Evolutionary conservation across 169 alveolate genomes (phyloP).

Genomic region (Cryptosporidium sp.): DNA sequence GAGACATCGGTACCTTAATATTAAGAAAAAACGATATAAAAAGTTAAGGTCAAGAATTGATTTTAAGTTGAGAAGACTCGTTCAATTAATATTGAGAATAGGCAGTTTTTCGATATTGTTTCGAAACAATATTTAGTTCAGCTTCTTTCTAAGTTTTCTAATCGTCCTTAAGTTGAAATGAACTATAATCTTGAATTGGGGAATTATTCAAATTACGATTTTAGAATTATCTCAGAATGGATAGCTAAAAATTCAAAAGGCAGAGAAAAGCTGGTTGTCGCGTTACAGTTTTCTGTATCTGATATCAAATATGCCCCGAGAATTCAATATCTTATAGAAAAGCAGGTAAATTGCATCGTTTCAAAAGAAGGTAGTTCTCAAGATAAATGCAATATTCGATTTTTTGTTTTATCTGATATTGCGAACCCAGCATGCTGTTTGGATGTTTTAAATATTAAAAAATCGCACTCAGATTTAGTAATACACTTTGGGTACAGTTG

Average conservation of each 20-base stretch:
- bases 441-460: slow-evolving; percentile 31
- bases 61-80: background rate
- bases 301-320: slow-evolving; percentile 66
- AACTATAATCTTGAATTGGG: slow-evolving; percentile 19
- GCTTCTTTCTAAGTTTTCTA: background rate
- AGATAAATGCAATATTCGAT: background rate
- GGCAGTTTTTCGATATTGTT: background rate
- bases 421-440: slow-evolving; percentile 56
- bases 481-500: slow-evolving; percentile 63
- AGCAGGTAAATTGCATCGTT: background rate
- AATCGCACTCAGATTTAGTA: slow-evolving; percentile 36
- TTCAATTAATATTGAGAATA: too few relatives aligned
- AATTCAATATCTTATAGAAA: slow-evolving; percentile 25
- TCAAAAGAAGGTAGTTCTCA: background rate
- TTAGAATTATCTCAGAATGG: slow-evolving; percentile 2
- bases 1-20: slow-evolving; percentile 35
- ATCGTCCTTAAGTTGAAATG: background rate
- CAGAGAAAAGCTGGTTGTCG: background rate
- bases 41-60: background rate
- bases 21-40: background rate
- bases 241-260: background rate
- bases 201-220: background rate
- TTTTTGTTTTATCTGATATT: slow-evolving; percentile 21
- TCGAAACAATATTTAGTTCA: background rate
- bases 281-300: slow-evolving; percentile 24